These are phyloP conservation scores for Microcos paniculata DNA, from an alignment of 345 rosid species.

Conservation along the genomic window DNA sequence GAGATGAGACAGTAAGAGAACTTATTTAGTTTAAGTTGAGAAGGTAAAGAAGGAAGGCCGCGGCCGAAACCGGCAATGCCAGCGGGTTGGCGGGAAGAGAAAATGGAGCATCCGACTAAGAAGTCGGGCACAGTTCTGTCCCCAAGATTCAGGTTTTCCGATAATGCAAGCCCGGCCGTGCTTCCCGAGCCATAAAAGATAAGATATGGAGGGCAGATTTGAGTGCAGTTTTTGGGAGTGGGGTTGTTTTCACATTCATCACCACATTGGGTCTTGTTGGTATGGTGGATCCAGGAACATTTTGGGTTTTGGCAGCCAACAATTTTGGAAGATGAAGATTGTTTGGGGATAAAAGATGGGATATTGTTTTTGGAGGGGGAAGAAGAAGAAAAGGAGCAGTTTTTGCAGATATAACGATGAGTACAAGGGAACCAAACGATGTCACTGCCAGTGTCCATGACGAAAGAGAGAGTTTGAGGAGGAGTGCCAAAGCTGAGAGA, in stretches of 20 bases:
- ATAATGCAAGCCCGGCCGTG: slow-evolving; percentile 35
- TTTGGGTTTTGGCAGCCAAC: slow-evolving; percentile 43
- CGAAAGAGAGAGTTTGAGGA: slow-evolving; percentile 49
- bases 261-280: slow-evolving; percentile 14
- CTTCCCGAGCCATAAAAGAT: slow-evolving; percentile 38
- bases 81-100: slow-evolving; percentile 35
- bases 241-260: slow-evolving; percentile 8
- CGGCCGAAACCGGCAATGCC: slow-evolving; percentile 49
- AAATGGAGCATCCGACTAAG: slow-evolving; percentile 43
- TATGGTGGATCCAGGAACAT: slow-evolving; percentile 42
- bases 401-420: slow-evolving; percentile 33
- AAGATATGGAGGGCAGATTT: slow-evolving; percentile 37
- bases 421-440: slow-evolving; percentile 48
- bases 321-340: slow-evolving; percentile 32
- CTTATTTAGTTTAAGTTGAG: slow-evolving; percentile 34
- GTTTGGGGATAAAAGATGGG: slow-evolving; percentile 33
- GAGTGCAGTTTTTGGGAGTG: slow-evolving; percentile 21
- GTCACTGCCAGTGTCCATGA: slow-evolving; percentile 68
- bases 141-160: slow-evolving; percentile 34
- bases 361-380: not conserved
- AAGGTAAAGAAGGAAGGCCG: slow-evolving; percentile 32
- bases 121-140: slow-evolving; percentile 20
- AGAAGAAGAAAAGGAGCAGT: slow-evolving; percentile 25
- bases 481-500: slow-evolving; percentile 86
- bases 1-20: slow-evolving; percentile 48